Evolutionary conservation across 805 yeast species (phyloP).

Genomic region (Yamadazyma nakazawae): DNA sequence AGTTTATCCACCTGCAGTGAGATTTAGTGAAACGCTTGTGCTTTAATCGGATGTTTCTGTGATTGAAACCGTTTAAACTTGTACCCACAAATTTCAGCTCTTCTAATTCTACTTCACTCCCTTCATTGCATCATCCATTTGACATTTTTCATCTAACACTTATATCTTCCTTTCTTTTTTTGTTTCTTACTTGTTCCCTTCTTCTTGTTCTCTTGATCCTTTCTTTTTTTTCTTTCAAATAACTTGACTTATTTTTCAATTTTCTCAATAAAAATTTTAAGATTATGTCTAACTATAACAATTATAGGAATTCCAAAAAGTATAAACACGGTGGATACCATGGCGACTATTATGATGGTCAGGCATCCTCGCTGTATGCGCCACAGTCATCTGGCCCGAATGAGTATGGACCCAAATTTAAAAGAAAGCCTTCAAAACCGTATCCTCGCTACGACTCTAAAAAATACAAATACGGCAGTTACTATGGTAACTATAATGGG

Average conservation of each 20-base stretch:
- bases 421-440: constrained; percentile 6
- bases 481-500: neutral
- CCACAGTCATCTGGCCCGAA: neutral
- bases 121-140: too few relatives aligned
- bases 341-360: constrained; percentile 8
- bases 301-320: constrained; percentile 6
- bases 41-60: too few relatives aligned
- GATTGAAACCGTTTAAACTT: too few relatives aligned
- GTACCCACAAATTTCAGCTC: too few relatives aligned
- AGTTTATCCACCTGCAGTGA: too few relatives aligned
- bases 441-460: constrained; percentile 13
- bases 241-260: too few relatives aligned
- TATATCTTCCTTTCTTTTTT: too few relatives aligned
- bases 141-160: too few relatives aligned
- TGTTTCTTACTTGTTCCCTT: neutral
- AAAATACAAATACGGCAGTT: constrained; percentile 1
- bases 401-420: constrained; percentile 10
- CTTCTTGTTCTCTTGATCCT: neutral
- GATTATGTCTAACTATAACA: constrained; percentile 7
- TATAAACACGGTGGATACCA: constrained; percentile 7
- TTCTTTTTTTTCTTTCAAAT: too few relatives aligned
- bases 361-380: constrained; percentile 1
- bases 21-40: too few relatives aligned
- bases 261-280: neutral
- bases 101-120: too few relatives aligned